Conservation (phyloP, 345 rosid species). For the Raphanus raphanistrum region DNA sequence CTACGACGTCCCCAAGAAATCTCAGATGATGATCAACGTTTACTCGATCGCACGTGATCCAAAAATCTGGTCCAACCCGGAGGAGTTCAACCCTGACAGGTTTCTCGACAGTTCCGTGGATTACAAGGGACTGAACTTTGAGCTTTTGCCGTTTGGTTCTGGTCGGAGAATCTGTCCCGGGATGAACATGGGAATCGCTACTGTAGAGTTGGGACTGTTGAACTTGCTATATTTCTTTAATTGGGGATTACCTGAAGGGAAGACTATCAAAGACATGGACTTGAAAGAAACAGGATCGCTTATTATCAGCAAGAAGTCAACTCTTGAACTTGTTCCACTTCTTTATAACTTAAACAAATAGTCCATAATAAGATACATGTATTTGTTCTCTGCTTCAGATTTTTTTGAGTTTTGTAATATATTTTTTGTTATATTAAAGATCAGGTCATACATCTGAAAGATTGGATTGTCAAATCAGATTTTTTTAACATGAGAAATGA, state of each 20-base stretch:
- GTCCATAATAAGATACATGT: not conserved
- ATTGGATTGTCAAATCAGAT: not conserved
- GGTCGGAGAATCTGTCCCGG: conserved; percentile 63
- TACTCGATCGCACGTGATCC: conserved; percentile 57
- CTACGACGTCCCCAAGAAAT: conserved; percentile 48
- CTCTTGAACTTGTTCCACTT: conserved; percentile 30
- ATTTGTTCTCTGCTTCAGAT: not conserved
- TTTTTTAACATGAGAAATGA: not conserved
- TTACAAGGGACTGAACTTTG: conserved; percentile 49
- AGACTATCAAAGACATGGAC: conserved; percentile 24
- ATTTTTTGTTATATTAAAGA: not conserved
- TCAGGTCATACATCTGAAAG: not conserved
- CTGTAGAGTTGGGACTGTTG: conserved; percentile 28
- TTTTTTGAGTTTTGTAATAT: not conserved
- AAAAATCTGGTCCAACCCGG: conserved; percentile 47
- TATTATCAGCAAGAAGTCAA: conserved; percentile 37
- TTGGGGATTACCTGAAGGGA: conserved; percentile 32
- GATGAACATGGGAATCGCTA: conserved; percentile 34
- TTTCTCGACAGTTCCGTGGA: conserved; percentile 47
- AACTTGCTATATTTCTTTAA: conserved; percentile 35
- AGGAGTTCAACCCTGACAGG: conserved; percentile 57
- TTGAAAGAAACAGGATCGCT: conserved; percentile 21
- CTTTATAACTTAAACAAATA: not conserved
- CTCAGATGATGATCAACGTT: conserved; percentile 49
- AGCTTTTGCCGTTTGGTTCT: conserved; percentile 52